Base-by-base conservation (phyloP, 495 filamentous ascomycete species). In the Hypoxylon rickii region DNA sequence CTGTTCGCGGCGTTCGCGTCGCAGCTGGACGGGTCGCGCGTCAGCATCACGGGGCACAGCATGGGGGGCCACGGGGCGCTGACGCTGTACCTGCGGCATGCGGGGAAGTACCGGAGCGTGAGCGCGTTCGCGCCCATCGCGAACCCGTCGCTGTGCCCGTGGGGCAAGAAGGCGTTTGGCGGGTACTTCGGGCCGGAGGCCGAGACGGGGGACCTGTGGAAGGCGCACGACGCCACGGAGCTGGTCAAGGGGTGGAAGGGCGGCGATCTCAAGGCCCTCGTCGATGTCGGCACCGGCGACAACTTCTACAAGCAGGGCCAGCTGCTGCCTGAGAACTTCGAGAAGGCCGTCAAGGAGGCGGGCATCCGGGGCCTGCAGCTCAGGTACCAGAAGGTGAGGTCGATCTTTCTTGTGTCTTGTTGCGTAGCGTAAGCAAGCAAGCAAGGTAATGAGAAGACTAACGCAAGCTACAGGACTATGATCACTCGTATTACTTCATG, bases 1-100 rank as follows among this genome's bases (percentile, higher is more conserved):
- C 80, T 97, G 7, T 96, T 91, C 70, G 69, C 65, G 10, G 73
- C 78, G 3, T 44, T 73, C 59, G 89, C 89, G 61, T 71, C 77
- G 11, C 73, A 84, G 63, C 70, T 98, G 1, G 92, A 96, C 68
- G 43, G 66, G 0, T 73, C 61, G 12, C 74, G 85, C 0, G 83
- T 96, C 29, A 85, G 85, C 65, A 93, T 98, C 60, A 91, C 86
- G 29, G 94, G 94, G 2, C 94, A 97, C 71, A 88, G 83, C 63
- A 98, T 98, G 94, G 94, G 94, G 62, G 94, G 94, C 0, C 94
- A 97, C 72, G 94, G 94, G 17, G 94, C 94, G 40, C 75, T 98
- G 58, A 96, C 90, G 43, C 72, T 97, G 61, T 97, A 88, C 75
- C 80, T 98, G 16, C 92, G 88, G 70, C 88, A 96, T 70, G 90